Base-by-base conservation (phyloP, 2,329 filamentous ascomycete genomes). In the Ilyonectria robusta region DNA sequence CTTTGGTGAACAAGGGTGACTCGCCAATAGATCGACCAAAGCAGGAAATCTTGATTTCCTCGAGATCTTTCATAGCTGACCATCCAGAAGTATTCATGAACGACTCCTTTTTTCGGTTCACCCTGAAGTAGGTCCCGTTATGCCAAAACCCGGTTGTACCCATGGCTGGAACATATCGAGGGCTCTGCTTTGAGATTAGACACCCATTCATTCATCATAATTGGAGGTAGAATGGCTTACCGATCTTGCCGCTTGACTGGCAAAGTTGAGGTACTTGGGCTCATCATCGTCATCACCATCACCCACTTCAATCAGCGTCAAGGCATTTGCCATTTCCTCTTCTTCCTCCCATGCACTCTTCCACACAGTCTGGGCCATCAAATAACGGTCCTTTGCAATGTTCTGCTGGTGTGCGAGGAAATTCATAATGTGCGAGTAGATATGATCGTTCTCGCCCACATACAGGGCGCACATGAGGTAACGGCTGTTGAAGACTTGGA, bases 351-450 rank as follows among this genome's bases (percentile, higher is more conserved):
- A 90, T 0, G 86, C 86, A 19, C 83, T 86, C 71, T 83, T 85
- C 58, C 82, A 84, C 2, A 83, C 82, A 0, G 88, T 90, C 75
- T 90, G 86, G 7, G 87, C 88, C 68, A 84, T 86, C 17, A 90
- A 78, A 6, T 83, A 83, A 15, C 86, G 83, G 42, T 87, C 88
- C 53, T 84, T 84, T 35, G 81, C 81, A 66, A 88, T 84, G 23
- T 80, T 81, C 10, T 85, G 84, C 73, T 90, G 86, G 46, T 83
- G 76, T 0, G 86, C 85, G 8, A 91, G 82, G 81, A 86, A 91
- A 59, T 85, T 84, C 81, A 91, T 89, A 55, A 91, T 72, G 59
- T 91, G 86, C 3, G 76, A 58, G 72, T 89, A 90, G 31, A 91
- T 89, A 60, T 87, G 84, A 72, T 92, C 89, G 48, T 82, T 83